phyloP scores from a whole-genome alignment of 257 asterid species.

The Nicotiana noctiflora region DNA sequence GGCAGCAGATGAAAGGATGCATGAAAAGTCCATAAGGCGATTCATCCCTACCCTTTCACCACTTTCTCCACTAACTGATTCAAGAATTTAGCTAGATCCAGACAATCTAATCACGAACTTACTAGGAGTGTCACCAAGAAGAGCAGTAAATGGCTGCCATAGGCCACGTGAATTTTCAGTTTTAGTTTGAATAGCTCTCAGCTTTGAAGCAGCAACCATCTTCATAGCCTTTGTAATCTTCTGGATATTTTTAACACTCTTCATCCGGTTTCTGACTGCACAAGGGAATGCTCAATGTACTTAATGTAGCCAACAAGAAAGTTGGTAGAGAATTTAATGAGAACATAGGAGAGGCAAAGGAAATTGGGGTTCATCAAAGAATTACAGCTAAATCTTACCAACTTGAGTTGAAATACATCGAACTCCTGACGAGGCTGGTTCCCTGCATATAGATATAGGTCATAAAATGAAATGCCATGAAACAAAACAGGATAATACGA shows the following conservation, averaged over 20 bases:
- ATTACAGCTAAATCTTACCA: constrained; percentile 35
- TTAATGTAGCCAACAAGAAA: constrained; percentile 11
- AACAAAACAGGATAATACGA: background rate
- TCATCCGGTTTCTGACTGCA: constrained; percentile 91
- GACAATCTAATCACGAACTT: constrained; percentile 19
- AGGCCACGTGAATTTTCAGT: constrained; percentile 94
- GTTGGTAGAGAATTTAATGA: background rate
- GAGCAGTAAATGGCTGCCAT: constrained; percentile 99
- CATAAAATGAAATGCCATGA: background rate
- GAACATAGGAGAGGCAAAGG: background rate
- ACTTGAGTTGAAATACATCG: constrained; percentile 83
- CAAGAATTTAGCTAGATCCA: background rate
- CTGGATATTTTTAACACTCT: constrained; percentile 90
- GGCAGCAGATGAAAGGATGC: background rate
- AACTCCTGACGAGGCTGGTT: constrained; percentile 49
- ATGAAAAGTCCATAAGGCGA: background rate
- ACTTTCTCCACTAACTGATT: background rate
- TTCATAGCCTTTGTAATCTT: constrained; percentile 99
- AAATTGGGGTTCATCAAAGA: background rate
- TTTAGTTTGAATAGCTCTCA: constrained; percentile 79
- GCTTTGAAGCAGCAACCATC: constrained; percentile 99
- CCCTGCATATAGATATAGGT: constrained; percentile 37
- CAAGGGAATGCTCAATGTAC: constrained; percentile 12
- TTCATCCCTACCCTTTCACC: background rate
- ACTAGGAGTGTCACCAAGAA: constrained; percentile 95